These are phyloP conservation scores for Xylaria nigripes DNA, from an alignment of 495 filamentous ascomycete species.

Conservation along the genomic window DNA sequence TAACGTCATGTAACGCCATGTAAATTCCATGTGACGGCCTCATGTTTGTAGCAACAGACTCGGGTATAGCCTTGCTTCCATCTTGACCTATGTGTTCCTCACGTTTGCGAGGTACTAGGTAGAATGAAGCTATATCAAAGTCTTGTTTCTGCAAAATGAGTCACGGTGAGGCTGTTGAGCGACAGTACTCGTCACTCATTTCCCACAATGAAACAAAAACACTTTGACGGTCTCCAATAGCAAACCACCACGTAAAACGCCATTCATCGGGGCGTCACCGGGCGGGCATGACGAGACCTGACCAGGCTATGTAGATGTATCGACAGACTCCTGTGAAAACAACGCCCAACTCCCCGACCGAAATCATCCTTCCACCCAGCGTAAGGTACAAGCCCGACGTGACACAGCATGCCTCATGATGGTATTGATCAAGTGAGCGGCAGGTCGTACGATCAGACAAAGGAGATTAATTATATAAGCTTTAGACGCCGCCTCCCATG, in stretches of 20 bases:
- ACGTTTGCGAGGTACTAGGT: background rate
- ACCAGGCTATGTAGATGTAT: background rate
- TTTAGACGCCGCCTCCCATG: slow-evolving; percentile 45
- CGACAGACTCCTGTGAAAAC: background rate
- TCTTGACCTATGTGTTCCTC: background rate
- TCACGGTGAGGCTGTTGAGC: background rate
- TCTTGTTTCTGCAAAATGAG: background rate
- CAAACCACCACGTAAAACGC: background rate
- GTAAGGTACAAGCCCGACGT: slow-evolving; percentile 1
- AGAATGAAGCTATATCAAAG: background rate
- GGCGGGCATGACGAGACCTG: background rate
- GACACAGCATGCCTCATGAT: background rate
- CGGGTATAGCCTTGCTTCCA: background rate
- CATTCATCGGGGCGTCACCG: background rate
- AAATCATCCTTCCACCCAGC: background rate
- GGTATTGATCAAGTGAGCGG: background rate
- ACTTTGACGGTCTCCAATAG: background rate
- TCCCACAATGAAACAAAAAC: background rate
- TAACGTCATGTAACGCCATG: background rate
- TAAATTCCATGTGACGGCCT: background rate
- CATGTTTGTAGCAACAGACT: background rate
- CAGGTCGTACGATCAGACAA: slow-evolving; percentile 9
- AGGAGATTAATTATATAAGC: background rate
- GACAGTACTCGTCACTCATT: background rate
- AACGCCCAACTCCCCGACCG: slow-evolving; percentile 1